These are phyloP conservation scores for Coemansia brasiliensis DNA, from an alignment of 192 early-diverging fungal genomes.

Conservation along the genomic window DNA sequence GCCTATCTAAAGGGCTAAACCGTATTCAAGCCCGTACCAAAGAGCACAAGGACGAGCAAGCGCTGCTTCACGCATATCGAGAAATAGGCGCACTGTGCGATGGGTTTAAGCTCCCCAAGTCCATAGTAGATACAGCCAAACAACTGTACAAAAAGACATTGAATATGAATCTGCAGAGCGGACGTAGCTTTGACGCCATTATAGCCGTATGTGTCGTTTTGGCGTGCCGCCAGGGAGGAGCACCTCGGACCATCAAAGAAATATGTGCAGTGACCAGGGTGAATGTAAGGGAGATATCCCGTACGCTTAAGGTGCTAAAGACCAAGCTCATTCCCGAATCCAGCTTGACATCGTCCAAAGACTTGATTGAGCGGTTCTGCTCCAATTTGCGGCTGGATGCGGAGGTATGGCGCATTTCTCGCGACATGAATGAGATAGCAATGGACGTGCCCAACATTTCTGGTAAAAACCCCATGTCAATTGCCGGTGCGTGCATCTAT, in stretches of 20 bases:
- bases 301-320: conserved; percentile 54
- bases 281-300: conserved; percentile 83
- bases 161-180: conserved; percentile 71
- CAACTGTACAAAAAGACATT: conserved; percentile 83
- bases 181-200: conserved; percentile 73
- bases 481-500: conserved; percentile 86
- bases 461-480: conserved; percentile 81
- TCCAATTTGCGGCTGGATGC: conserved; percentile 65
- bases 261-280: conserved; percentile 84
- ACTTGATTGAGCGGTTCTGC: conserved; percentile 76
- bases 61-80: conserved; percentile 72
- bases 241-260: conserved; percentile 86
- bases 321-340: conserved; percentile 53
- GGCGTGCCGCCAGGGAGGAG: conserved; percentile 78
- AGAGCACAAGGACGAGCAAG: conserved; percentile 66
- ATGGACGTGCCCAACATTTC: conserved; percentile 71
- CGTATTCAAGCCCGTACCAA: conserved; percentile 54
- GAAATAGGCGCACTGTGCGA: conserved; percentile 82
- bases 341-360: conserved; percentile 62
- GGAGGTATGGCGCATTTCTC: conserved; percentile 62
- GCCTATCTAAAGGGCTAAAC: conserved; percentile 6
- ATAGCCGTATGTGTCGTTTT: conserved; percentile 88
- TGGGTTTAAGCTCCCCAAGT: conserved; percentile 69
- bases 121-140: conserved; percentile 83
- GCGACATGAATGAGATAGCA: conserved; percentile 65